Evolutionary conservation across 2,329 filamentous ascomycete species (phyloP), one percentile per base, ranked within the genome.

Genomic region (Mycocentrospora acerina): DNA sequence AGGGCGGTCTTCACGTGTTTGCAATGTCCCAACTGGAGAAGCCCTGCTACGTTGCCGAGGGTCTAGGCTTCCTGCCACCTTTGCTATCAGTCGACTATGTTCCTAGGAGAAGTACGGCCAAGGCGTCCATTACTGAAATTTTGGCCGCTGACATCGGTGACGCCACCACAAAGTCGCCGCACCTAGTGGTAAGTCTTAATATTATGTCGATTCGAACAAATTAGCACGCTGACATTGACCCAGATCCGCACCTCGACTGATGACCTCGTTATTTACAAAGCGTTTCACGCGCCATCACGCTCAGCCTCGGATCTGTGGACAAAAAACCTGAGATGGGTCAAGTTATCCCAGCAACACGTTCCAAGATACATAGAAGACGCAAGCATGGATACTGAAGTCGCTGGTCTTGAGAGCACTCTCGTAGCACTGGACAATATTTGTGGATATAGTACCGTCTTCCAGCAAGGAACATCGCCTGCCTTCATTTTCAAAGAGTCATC

Each of bases 141-240:
- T 61, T 95, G 7, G 80, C 96, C 5, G 85, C 90, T 24, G 85
- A 97, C 50, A 77, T 98, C 10, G 93, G 93, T 17, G 88, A 95
- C 57, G 70, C 75, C 4, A 81, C 81, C 8, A 76, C 77, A 15
- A 82, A 79, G 44, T 81, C 79, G 3, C 89, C 91, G 6, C 88
- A 95, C 63, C 73, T 98, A 14, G 83, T 97, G 53, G 87, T 91
- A 72, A 70, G 84, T 67, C 14, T 5, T 13, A 8, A 17, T 15
- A 11, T 18, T 3, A 2, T 16, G 17, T 16, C n/a, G 34, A 37
- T 24, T 36, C 24, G 9, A 22, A 30, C 8, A 12, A 13, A 12
- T 9, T 22, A 5, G 9, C 19, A 9, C 8, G 10, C 25, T 42
- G 33, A 44, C 40, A 31, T 27, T 48, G 42, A 32, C 25, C 25